Base-by-base conservation (phyloP, 78 protist genomes). In the Bigelowiella natans region DNA sequence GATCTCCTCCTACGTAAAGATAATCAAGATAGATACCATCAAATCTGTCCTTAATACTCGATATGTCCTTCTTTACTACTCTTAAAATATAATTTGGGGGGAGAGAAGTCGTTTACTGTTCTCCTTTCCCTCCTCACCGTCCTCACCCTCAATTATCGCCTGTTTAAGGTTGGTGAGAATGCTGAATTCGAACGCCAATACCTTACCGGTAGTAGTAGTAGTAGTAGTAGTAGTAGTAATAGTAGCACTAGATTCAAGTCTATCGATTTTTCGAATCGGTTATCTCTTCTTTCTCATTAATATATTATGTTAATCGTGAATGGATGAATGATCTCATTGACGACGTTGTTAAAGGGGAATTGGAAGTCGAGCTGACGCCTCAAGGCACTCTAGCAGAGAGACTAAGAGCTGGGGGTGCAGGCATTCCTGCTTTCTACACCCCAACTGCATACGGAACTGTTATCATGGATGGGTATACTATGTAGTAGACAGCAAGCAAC, bases 401-500 rank as follows among this genome's bases (percentile, higher is more conserved):
- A 2, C 28, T 96, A n/a, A 91, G 99, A 2, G 97, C 98, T 0
- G 99, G 97, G 37, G 99, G 98, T 51, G 99, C 99, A 0, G 99
- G 99, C 73, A 95, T 97, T 30, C 99, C 99, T 0, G 99, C 98
- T 2, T 97, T 97, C 84, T 97, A 92, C 95, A 97, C 99, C 1
- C 93, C 94, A 3, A 96, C 98, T 0, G 98, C 94, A n/a, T 93
- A 51, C 36, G 99, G 98, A 0, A 97, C 92, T 63, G 28, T 28
- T n/a, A n/a, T n/a, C n/a, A n/a, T n/a, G n/a, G n/a, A n/a, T n/a
- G n/a, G n/a, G n/a, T n/a, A n/a, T n/a, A n/a, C n/a, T n/a, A n/a
- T n/a, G n/a, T n/a, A n/a, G n/a, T n/a, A n/a, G n/a, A n/a, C n/a
- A n/a, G n/a, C n/a, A n/a, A n/a, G n/a, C n/a, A n/a, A n/a, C n/a